phyloP scores from a whole-genome alignment of 495 filamentous ascomycete genomes.

The Schizothecium vesticola region DNA sequence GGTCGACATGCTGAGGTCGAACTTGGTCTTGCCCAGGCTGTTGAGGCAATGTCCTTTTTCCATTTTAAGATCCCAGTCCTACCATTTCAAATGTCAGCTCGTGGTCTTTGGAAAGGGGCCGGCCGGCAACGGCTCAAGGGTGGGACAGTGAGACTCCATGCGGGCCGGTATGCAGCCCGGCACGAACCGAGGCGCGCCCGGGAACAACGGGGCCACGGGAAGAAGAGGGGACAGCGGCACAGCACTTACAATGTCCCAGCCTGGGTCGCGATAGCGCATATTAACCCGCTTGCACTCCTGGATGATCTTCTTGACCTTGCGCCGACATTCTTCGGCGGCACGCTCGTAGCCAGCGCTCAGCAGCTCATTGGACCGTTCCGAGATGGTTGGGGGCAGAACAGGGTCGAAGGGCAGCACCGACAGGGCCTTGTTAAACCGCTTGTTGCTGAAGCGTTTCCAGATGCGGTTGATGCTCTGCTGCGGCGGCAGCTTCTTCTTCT shows the following conservation, averaged over 20 bases:
- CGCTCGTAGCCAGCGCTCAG: slow-evolving; percentile 63
- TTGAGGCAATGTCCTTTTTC: slow-evolving; percentile 44
- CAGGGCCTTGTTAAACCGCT: slow-evolving; percentile 46
- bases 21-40: slow-evolving; percentile 39
- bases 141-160: neutral
- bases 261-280: slow-evolving; percentile 82
- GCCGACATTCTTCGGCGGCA: slow-evolving; percentile 63
- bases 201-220: neutral
- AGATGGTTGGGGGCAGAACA: slow-evolving; percentile 39
- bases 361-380: slow-evolving; percentile 45
- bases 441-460: slow-evolving; percentile 72
- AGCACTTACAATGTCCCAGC: slow-evolving; percentile 70
- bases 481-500: slow-evolving; percentile 57
- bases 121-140: neutral
- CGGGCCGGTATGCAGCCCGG: slow-evolving; percentile 11
- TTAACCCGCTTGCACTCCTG: slow-evolving; percentile 81
- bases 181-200: neutral
- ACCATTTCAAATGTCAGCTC: neutral
- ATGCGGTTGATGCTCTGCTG: slow-evolving; percentile 73
- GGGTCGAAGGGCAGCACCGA: slow-evolving; percentile 45
- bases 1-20: slow-evolving; percentile 34
- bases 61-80: slow-evolving; percentile 51
- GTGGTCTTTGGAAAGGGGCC: neutral
- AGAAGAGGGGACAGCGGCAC: slow-evolving; percentile 10
- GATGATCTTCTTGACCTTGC: slow-evolving; percentile 80